phyloP scores from a whole-genome alignment of 768 basidiomycete species.

The Boletellus ananas region DNA sequence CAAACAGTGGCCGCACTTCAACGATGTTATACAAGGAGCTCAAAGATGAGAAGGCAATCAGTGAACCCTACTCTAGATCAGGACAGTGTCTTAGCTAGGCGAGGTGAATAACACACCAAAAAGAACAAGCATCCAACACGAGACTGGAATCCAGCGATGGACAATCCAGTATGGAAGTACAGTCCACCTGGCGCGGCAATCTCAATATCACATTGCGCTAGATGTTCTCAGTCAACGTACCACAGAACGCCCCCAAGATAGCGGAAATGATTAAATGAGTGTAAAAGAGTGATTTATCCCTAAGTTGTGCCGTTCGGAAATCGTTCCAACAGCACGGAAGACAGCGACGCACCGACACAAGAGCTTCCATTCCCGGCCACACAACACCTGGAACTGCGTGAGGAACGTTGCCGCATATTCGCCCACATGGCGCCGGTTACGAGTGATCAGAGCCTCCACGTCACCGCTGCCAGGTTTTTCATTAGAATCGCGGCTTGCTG shows the following conservation, averaged over 20 bases:
- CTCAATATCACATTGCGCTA: neutral
- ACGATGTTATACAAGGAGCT: conserved; percentile 90
- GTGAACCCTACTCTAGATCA: conserved; percentile 57
- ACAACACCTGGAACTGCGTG: conserved; percentile 82
- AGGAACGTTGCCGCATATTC: conserved; percentile 75
- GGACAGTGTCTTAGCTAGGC: neutral
- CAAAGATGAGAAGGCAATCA: conserved; percentile 87
- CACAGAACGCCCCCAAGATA: conserved; percentile 82
- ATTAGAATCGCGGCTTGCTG: conserved; percentile 5
- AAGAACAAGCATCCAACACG: conserved; percentile 95
- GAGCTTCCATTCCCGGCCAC: conserved; percentile 82
- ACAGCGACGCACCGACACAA: conserved; percentile 49
- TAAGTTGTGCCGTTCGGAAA: conserved; percentile 20
- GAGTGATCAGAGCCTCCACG: conserved; percentile 20
- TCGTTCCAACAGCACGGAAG: neutral
- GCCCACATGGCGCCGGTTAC: conserved; percentile 17
- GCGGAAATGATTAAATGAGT: conserved; percentile 71
- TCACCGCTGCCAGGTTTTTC: conserved; percentile 12
- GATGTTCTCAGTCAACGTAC: conserved; percentile 37
- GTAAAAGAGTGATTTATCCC: conserved; percentile 79
- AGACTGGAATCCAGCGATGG: conserved; percentile 91
- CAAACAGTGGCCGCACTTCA: conserved; percentile 78
- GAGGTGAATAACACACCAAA: conserved; percentile 45
- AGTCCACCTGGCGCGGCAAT: conserved; percentile 57
- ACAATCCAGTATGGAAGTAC: conserved; percentile 74